Conservation (phyloP, 495 filamentous ascomycete genomes). For the Letharia columbiana region DNA sequence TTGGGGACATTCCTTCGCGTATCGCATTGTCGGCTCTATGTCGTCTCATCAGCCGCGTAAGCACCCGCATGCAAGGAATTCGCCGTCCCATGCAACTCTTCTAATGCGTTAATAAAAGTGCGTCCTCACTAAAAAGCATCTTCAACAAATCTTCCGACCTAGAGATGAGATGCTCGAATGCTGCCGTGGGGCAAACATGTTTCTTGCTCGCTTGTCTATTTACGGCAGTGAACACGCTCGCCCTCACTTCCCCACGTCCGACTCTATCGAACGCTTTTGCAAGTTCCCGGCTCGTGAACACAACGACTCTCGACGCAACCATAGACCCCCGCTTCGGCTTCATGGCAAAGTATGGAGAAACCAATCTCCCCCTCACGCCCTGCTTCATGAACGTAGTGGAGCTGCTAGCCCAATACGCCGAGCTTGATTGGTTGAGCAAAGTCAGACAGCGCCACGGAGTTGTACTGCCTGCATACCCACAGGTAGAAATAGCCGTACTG, state of each 20-base stretch:
- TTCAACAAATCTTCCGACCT: not conserved
- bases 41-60: not conserved
- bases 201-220: not conserved
- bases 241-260: not conserved
- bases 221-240: not conserved
- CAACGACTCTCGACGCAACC: not conserved
- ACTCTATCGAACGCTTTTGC: not conserved
- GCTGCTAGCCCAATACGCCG: conserved; percentile 5
- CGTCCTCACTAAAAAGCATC: not conserved
- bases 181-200: not conserved
- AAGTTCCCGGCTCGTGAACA: not conserved
- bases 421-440: conserved; percentile 4
- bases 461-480: conserved; percentile 5
- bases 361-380: not conserved
- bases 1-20: not conserved
- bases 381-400: conserved; percentile 9
- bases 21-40: not conserved
- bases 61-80: not conserved
- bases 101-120: not conserved
- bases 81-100: not conserved
- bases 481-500: conserved; percentile 1
- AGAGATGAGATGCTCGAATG: not conserved
- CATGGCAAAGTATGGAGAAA: not conserved
- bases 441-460: not conserved
- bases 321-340: not conserved